Evolutionary conservation across 805 yeast genomes (phyloP).

Genomic region (Nadsonia fulvescens): DNA sequence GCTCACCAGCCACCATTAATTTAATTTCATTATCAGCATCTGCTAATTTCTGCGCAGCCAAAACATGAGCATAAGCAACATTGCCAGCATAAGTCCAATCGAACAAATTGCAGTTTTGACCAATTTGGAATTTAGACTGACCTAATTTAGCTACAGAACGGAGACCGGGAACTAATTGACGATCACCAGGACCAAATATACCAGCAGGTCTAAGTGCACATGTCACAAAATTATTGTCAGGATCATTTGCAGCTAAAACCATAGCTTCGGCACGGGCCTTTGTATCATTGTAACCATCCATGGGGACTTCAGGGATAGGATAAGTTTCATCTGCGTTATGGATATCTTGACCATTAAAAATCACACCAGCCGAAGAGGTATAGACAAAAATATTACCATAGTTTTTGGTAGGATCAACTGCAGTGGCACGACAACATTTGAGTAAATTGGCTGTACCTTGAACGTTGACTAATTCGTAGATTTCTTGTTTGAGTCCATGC

Average conservation of each 20-base stretch:
- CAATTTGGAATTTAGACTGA: slow-evolving; percentile 83
- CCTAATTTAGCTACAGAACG: slow-evolving; percentile 67
- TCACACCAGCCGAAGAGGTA: slow-evolving; percentile 95
- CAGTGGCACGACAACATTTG: slow-evolving; percentile 34
- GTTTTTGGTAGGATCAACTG: slow-evolving; percentile 12
- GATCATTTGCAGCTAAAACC: slow-evolving; percentile 57
- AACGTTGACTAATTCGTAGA: slow-evolving; percentile 81
- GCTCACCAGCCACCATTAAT: slow-evolving; percentile 67
- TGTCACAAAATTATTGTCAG: slow-evolving; percentile 35
- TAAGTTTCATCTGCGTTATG: slow-evolving; percentile 83
- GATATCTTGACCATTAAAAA: slow-evolving; percentile 86
- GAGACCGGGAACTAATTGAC: slow-evolving; percentile 88
- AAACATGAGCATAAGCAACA: slow-evolving; percentile 90
- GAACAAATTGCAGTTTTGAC: slow-evolving; percentile 82
- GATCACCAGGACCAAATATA: slow-evolving; percentile 95
- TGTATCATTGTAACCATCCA: slow-evolving; percentile 95
- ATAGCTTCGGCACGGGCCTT: slow-evolving; percentile 79
- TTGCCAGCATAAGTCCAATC: slow-evolving; percentile 98
- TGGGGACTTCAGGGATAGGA: slow-evolving; percentile 81
- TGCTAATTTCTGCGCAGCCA: slow-evolving; percentile 68
- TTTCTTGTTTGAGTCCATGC: slow-evolving; percentile 67
- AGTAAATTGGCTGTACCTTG: slow-evolving; percentile 70
- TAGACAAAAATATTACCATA: slow-evolving; percentile 47
- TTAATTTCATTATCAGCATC: too few species aligned
- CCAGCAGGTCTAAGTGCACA: slow-evolving; percentile 94